Evolutionary conservation across 805 yeast species (phyloP), one percentile per base, ranked within the genome.

Genomic region (Schizosaccharomyces octosporus): DNA sequence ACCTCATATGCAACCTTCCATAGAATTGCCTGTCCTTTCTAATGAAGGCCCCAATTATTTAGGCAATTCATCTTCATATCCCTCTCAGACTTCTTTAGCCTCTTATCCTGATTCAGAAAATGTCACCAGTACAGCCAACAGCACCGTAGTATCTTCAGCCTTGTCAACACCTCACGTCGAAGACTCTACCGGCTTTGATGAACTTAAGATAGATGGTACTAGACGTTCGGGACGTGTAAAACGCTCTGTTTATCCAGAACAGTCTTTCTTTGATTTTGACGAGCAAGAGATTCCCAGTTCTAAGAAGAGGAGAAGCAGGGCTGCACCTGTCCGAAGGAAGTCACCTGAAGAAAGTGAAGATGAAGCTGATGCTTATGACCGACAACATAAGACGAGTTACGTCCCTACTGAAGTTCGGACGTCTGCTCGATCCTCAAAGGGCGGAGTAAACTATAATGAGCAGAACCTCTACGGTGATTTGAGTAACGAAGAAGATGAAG

Each of bases 401-500:
- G 36, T 29, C 3, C 32, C 57, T 13, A 51, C 57, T 29, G 57
- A 51, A 51, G 27, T 51, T 29, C 32, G 57, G 7, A 29, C 36
- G 5, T 51, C 57, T 13, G 11, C 32, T 21, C 57, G 57, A 9
- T 51, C 57, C 27, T 24, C 57, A 24, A 51, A 51, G n/a, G 57
- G 57, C 3, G 19, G 31, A 21, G 57, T 29, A 1, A 51, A 29
- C n/a, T 51, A 51, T 29, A 51, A 51, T 51, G 57, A 51, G 36
- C 57, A 51, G 21, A 29, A 51, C 5, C 27, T 51, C 3, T 51
- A 51, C n/a, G 57, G 36, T 3, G 57, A 51, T 29, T 51, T 51
- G 36, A n/a, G 15, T 5, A 29, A 29, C 39, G 57, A 51, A 21
- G 57, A 51, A 29, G 31, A n/a, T 43, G 48, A 51, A 29, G 69